Base-by-base conservation (phyloP, 108 stramenopile genomes). In the Discostella pseudostelligera region DNA sequence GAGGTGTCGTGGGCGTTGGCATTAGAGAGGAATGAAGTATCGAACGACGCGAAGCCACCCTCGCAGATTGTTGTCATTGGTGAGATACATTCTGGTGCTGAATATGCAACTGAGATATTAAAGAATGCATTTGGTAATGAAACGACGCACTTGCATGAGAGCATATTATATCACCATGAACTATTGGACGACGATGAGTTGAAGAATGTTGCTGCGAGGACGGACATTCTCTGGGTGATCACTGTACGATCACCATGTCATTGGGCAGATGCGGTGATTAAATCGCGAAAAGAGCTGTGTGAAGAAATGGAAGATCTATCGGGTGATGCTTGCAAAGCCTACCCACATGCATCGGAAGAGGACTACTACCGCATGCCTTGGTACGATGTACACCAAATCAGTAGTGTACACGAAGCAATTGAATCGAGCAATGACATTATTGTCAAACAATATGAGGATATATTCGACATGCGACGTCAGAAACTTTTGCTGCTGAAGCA, bases 221-320 rank as follows among this genome's bases (percentile, higher is more conserved):
- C 49, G 28, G 69, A 75, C 55, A 53, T 65, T 10, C 35, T 79
- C 10, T 79, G 78, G 78, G 40, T 79, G 14, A 59, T 79, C 37
- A 68, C 22, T 0, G 68, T 70, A 22, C 56, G 74, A 45, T 65
- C 73, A 11, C 78, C 78, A 21, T 79, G 78, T 44, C 68, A 75
- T 8, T 79, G 78, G 78, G 67, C 78, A 21, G 78, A 79, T 47
- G 61, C 51, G n/a, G 47, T 75, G 54, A 65, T 76, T 16, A 36
- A 37, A n/a, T 19, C 44, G 4, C 35, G 48, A 13, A 44, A 32
- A 58, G 32, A 64, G 22, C 19, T 3, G 25, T 69, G 73, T 36
- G 51, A 19, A 13, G 37, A 63, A 49, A n/a, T n/a, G n/a, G 51
- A 56, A 45, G 60, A 16, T 13, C 11, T 22, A 54, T 7, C 36